Evolutionary conservation across 129 eudicot species (phyloP).

Genomic region (Flaveria sonorensis): DNA sequence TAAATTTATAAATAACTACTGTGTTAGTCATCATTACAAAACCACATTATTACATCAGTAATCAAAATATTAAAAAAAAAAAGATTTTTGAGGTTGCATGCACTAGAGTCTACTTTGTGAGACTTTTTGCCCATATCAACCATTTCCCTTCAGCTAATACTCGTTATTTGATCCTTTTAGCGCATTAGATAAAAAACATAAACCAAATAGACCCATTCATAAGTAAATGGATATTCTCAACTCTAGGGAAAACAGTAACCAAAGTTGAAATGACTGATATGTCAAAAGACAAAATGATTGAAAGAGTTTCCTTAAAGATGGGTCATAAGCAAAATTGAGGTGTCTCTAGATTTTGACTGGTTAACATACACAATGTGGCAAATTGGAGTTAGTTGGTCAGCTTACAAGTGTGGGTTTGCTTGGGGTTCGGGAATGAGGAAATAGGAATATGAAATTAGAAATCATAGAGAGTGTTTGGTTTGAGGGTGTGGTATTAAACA

Average conservation of each 20-base stretch:
- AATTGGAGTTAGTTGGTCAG: neutral
- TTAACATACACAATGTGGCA: neutral
- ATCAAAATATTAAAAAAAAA: neutral
- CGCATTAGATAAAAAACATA: neutral
- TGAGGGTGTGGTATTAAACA: neutral
- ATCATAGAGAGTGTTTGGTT: slow-evolving; percentile 6
- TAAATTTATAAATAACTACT: neutral
- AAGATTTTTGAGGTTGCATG: neutral
- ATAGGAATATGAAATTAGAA: neutral
- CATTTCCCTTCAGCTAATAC: neutral
- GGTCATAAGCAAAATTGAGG: neutral
- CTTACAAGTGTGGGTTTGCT: neutral
- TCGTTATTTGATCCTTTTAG: neutral
- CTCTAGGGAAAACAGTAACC: neutral
- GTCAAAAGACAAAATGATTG: neutral
- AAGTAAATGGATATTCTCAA: neutral
- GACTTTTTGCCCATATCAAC: neutral
- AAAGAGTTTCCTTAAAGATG: neutral
- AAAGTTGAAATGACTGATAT: neutral
- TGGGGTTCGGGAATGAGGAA: neutral
- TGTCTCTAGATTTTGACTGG: neutral
- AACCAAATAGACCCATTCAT: neutral
- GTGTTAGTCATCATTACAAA: neutral
- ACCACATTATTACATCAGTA: neutral
- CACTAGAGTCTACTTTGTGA: neutral